Evolutionary conservation across 1,284 basidiomycete species (phyloP), one percentile per base, ranked within the genome.

Genomic region (Puccinia sorghi): DNA sequence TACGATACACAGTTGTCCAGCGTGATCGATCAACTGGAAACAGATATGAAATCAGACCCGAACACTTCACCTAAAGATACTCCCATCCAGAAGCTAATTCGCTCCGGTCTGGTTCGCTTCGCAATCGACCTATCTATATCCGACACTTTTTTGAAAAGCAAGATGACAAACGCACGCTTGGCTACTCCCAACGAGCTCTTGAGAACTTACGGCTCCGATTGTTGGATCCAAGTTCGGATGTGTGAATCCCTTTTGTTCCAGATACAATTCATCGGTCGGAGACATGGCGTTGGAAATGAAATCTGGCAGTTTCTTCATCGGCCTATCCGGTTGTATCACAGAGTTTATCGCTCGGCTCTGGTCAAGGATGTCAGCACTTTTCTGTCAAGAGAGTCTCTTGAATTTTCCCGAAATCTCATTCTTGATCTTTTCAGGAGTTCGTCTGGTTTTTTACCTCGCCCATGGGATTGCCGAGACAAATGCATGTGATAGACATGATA

Each of bases 391-490:
- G 22, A 20, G 13, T 41, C 9, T 22, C 13, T 72, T 27, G 22
- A 43, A 48, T 50, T 20, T 46, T 59, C 4, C 32, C 32, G 32
- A 13, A 27, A 5, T 46, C 17, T n/a, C 5, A 37, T 11, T 37
- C 22, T 63, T 63, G 25, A 12, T 63, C 43, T 12, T 32, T 52
- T 15, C 22, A 74, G 72, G 56, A 61, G 32, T 50, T 15, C 13
- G 48, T 74, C 48, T 74, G 72, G 72, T 64, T 74, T 41, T 74
- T 74, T 59, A 25, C 72, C 15, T 74, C 72, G 20, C 72, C 72
- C 13, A 37, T 63, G 61, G 27, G 13, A 5, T 39, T 17, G 7
- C n/a, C 57, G 17, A 25, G 32, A 32, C 59, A 12, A 20, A 56
- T 74, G 1, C 39, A 48, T 37, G 12, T 64, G 48, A 32, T 41